Evolutionary conservation across 2,329 filamentous ascomycete genomes (phyloP).

Genomic region (Colletotrichum noveboracense): DNA sequence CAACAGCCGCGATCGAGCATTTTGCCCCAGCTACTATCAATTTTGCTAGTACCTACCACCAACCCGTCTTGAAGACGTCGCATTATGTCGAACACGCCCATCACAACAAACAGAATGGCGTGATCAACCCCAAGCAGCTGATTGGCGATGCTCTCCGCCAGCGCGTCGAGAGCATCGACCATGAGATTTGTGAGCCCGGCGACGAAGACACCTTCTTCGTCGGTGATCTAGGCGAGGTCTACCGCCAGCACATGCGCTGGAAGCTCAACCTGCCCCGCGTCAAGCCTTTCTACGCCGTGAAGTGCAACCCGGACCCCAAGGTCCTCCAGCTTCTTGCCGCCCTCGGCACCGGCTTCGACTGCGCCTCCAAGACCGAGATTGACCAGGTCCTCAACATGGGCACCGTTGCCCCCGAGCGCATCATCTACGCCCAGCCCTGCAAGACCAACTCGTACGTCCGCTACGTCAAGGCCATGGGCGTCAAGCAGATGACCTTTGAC

Average conservation of each 20-base stretch:
- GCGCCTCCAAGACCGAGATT: constrained; percentile 96
- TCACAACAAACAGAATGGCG: constrained; percentile 41
- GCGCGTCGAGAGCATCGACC: constrained; percentile 83
- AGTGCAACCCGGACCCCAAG: constrained; percentile 95
- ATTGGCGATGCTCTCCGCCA: constrained; percentile 87
- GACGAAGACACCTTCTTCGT: constrained; percentile 99
- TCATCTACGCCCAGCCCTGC: constrained; percentile 99
- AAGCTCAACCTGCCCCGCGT: constrained; percentile 92
- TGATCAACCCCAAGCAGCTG: constrained; percentile 72
- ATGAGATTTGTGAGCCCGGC: constrained; percentile 86
- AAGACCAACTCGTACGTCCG: constrained; percentile 99
- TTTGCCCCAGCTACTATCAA: constrained; percentile 53
- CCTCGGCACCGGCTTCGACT: constrained; percentile 95
- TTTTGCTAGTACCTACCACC: constrained; percentile 43
- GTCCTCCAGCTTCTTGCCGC: constrained; percentile 86
- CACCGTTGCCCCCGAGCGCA: constrained; percentile 78
- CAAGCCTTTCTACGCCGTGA: constrained; percentile 98
- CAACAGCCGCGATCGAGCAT: constrained; percentile 63
- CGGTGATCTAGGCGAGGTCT: constrained; percentile 96
- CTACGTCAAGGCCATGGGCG: constrained; percentile 81
- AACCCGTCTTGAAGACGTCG: constrained; percentile 54
- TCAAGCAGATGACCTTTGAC: constrained; percentile 99
- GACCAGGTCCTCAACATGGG: constrained; percentile 87
- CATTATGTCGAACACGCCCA: constrained; percentile 41
- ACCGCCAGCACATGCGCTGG: constrained; percentile 98